These are phyloP conservation scores for Xylaria sp. DNA, from an alignment of 495 filamentous ascomycete species.

Conservation along the genomic window DNA sequence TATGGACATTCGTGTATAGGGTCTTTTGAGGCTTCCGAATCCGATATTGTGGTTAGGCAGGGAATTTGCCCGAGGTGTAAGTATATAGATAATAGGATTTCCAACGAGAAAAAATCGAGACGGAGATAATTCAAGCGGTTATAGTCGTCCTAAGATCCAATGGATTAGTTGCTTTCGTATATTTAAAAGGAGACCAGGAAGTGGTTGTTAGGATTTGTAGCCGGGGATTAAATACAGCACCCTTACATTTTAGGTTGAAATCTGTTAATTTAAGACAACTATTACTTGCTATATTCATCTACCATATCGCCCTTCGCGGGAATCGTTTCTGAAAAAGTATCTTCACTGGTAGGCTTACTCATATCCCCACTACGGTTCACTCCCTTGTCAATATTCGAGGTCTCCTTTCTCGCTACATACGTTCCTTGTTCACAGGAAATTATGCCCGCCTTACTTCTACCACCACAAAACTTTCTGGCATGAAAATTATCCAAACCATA, in stretches of 20 bases:
- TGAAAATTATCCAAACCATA: not conserved
- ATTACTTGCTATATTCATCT: not conserved
- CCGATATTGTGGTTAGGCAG: too few species aligned
- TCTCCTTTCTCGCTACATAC: not conserved
- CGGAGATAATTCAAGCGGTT: too few species aligned
- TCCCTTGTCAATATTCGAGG: not conserved
- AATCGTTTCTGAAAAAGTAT: not conserved
- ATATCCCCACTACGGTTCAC: not conserved
- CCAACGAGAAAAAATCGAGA: too few species aligned
- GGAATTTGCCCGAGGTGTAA: too few species aligned
- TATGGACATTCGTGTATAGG: slow-evolving; percentile 11
- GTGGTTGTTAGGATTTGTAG: too few species aligned
- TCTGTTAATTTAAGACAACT: not conserved
- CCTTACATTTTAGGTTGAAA: not conserved
- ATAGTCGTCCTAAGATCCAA: too few species aligned
- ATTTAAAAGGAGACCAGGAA: too few species aligned
- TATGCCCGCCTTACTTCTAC: not conserved
- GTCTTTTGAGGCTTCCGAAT: not conserved
- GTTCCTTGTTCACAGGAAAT: not conserved
- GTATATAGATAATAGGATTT: too few species aligned
- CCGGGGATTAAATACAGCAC: too few species aligned
- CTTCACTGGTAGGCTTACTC: not conserved
- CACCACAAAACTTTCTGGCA: not conserved
- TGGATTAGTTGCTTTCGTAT: too few species aligned
- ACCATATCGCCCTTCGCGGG: not conserved